Conservation (phyloP, 1,284 basidiomycete species). For the Irpex sp. region DNA sequence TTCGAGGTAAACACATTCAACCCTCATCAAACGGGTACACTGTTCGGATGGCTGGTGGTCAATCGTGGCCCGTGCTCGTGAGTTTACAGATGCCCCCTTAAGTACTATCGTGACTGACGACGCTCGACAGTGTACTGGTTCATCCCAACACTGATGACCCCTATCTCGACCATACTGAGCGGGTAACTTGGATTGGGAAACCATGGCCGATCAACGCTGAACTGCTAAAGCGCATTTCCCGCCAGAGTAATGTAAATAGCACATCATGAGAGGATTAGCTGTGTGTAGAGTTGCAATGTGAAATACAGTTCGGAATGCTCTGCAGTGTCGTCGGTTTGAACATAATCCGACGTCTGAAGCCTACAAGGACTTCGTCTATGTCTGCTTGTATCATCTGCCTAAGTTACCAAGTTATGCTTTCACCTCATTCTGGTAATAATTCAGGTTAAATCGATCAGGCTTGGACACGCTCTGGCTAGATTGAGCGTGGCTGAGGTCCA, state of each 20-base stretch:
- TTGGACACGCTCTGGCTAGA: no score
- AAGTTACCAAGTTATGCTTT: no score
- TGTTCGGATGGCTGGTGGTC: slow-evolving; percentile 61
- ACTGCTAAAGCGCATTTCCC: slow-evolving; percentile 12
- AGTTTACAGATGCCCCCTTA: slow-evolving; percentile 21
- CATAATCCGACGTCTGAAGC: no score
- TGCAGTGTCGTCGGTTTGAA: no score
- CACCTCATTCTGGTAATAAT: no score
- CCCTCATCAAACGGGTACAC: slow-evolving; percentile 57
- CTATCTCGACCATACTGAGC: slow-evolving; percentile 57
- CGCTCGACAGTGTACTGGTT: slow-evolving; percentile 49
- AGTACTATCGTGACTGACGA: background rate
- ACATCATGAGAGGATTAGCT: no score
- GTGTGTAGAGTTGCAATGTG: no score
- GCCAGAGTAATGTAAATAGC: background rate
- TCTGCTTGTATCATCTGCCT: no score
- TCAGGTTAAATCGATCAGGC: no score
- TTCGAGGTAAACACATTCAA: slow-evolving; percentile 67
- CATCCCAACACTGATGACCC: slow-evolving; percentile 67
- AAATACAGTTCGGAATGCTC: no score
- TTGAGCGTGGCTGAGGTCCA: no score
- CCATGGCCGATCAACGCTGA: slow-evolving; percentile 43
- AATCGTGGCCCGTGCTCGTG: slow-evolving; percentile 64
- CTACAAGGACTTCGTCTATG: no score
- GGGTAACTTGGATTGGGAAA: slow-evolving; percentile 65